Evolutionary conservation across 1,284 basidiomycete genomes (phyloP).

Genomic region (Clitocybe nebularis): DNA sequence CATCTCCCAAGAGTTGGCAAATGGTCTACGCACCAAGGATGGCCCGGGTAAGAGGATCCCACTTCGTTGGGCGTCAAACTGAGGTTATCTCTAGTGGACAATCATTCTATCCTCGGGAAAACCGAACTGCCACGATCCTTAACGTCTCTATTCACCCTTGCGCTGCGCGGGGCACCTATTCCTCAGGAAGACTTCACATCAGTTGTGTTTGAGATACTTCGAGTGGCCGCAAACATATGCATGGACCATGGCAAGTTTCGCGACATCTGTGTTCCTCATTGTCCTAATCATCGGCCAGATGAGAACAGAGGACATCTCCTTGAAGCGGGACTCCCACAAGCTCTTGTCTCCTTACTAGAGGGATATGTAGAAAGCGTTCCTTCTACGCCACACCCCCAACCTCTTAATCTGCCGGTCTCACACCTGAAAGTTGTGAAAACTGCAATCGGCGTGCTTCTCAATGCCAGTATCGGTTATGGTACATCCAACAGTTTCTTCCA

Average conservation of each 20-base stretch:
- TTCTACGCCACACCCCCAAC: constrained; percentile 33
- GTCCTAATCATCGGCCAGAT: constrained; percentile 26
- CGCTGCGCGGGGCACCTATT: constrained; percentile 44
- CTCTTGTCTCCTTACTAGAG: constrained; percentile 62
- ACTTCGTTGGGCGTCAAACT: constrained; percentile 3
- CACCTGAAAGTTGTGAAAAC: constrained; percentile 76
- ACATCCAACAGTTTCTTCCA: constrained; percentile 17
- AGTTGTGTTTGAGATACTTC: constrained; percentile 62
- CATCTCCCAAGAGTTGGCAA: constrained; percentile 58
- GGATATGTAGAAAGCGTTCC: constrained; percentile 59
- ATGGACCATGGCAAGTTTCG: constrained; percentile 66
- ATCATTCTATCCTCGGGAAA: constrained; percentile 64
- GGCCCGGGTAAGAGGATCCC: constrained; percentile 34
- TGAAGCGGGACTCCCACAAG: constrained; percentile 65
- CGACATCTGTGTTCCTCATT: background rate
- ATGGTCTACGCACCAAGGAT: constrained; percentile 54
- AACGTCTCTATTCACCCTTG: constrained; percentile 52
- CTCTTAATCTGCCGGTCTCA: constrained; percentile 47
- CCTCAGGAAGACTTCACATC: constrained; percentile 42
- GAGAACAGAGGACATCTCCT: constrained; percentile 68
- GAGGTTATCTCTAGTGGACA: constrained; percentile 47
- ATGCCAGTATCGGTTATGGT: constrained; percentile 78
- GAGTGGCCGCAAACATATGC: constrained; percentile 75
- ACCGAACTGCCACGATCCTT: constrained; percentile 62
- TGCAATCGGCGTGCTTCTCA: constrained; percentile 76